Evolutionary conservation across 1,284 basidiomycete species (phyloP).

Genomic region (Clitocybe nebularis): DNA sequence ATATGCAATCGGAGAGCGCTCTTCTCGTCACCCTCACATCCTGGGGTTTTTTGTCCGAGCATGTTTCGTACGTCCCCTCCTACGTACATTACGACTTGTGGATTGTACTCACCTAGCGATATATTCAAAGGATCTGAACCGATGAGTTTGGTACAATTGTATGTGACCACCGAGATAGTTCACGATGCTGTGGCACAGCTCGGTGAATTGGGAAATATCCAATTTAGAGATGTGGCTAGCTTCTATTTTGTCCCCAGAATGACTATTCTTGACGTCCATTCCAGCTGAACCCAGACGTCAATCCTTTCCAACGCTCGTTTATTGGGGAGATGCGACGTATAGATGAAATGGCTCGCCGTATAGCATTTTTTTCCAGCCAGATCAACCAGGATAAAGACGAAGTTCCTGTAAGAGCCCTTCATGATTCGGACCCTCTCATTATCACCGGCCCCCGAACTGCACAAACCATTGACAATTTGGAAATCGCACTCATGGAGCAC

Average conservation of each 20-base stretch:
- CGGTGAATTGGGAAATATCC: slow-evolving; percentile 92
- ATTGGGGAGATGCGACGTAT: slow-evolving; percentile 93
- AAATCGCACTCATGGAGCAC: slow-evolving; percentile 83
- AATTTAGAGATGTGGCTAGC: slow-evolving; percentile 90
- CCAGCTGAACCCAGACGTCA: slow-evolving; percentile 91
- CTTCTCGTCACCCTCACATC: too few relatives aligned
- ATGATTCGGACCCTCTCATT: slow-evolving; percentile 78
- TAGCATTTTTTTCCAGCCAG: slow-evolving; percentile 87
- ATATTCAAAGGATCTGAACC: slow-evolving; percentile 94
- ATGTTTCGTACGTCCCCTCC: too few relatives aligned
- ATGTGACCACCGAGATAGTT: slow-evolving; percentile 95
- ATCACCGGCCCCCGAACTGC: slow-evolving; percentile 88
- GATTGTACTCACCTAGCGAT: too few relatives aligned
- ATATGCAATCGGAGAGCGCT: too few relatives aligned
- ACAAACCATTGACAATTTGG: slow-evolving; percentile 92
- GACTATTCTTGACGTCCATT: slow-evolving; percentile 10
- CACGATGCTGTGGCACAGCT: slow-evolving; percentile 96
- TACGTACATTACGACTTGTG: too few relatives aligned
- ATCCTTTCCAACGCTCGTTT: slow-evolving; percentile 98
- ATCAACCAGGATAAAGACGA: slow-evolving; percentile 84
- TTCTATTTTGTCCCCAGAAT: slow-evolving; percentile 3
- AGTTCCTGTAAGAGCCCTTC: slow-evolving; percentile 77
- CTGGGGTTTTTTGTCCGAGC: too few relatives aligned
- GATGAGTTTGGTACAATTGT: slow-evolving; percentile 98
- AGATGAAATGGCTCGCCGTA: slow-evolving; percentile 93